These are phyloP conservation scores for Epithemia pelagica DNA, from an alignment of 108 stramenopile genomes.

Conservation along the genomic window DNA sequence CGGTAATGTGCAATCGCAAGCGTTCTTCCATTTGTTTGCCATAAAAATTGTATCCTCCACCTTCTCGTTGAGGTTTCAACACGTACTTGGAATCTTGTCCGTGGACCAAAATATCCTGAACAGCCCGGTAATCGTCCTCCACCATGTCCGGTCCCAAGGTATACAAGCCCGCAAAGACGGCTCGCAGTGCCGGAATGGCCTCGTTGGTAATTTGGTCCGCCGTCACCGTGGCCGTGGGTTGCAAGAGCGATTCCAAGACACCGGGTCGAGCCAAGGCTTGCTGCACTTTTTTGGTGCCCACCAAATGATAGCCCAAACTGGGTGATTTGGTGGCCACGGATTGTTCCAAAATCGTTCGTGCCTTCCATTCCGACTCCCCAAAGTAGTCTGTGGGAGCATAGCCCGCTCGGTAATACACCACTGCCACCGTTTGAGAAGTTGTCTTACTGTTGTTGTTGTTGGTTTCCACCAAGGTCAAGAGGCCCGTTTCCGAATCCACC, in stretches of 20 bases:
- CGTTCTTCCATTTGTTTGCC: slow-evolving; percentile 67
- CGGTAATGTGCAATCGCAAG: slow-evolving; percentile 36
- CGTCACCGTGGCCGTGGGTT: slow-evolving; percentile 28
- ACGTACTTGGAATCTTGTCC: slow-evolving; percentile 73
- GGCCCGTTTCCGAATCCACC: slow-evolving; percentile 41
- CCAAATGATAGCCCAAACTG: slow-evolving; percentile 88
- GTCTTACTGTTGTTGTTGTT: neutral
- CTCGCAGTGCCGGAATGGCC: slow-evolving; percentile 39
- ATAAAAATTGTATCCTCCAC: slow-evolving; percentile 97
- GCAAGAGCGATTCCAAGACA: slow-evolving; percentile 80
- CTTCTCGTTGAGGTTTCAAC: slow-evolving; percentile 98
- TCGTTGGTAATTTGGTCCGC: neutral
- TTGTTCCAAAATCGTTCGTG: slow-evolving; percentile 71
- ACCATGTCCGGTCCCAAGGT: slow-evolving; percentile 69
- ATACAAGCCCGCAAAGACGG: slow-evolving; percentile 76
- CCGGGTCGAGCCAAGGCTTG: slow-evolving; percentile 86
- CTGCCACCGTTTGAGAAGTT: slow-evolving; percentile 39
- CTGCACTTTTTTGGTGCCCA: slow-evolving; percentile 98
- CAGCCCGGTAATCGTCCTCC: slow-evolving; percentile 57
- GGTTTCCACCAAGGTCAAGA: slow-evolving; percentile 20
- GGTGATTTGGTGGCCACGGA: slow-evolving; percentile 92
- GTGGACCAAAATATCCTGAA: slow-evolving; percentile 48
- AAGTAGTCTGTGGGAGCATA: slow-evolving; percentile 96
- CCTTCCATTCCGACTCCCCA: slow-evolving; percentile 85
- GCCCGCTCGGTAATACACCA: slow-evolving; percentile 94